Conservation (phyloP, 331 rosid genomes). For the Acacia pycnantha region DNA sequence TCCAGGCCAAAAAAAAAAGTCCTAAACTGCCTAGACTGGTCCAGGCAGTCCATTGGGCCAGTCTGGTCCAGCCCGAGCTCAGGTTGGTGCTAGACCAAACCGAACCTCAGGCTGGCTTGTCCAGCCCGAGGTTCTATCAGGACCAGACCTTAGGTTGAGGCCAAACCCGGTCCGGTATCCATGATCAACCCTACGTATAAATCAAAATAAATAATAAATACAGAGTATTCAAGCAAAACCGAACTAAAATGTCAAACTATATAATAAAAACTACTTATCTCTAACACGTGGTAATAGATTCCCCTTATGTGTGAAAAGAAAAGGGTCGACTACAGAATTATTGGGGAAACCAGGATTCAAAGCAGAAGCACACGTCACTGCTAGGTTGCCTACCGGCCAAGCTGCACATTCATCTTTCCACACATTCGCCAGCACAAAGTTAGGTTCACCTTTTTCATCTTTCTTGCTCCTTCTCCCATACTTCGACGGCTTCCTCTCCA, state of each 20-base stretch:
- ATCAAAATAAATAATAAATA: background rate
- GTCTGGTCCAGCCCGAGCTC: no score
- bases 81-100: accelerated
- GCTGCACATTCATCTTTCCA: no score
- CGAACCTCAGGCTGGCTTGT: no score
- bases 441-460: constrained; percentile 61
- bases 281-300: background rate
- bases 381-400: constrained; percentile 36
- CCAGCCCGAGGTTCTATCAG: no score
- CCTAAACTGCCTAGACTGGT: no score
- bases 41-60: no score
- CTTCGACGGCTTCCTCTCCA: no score
- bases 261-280: background rate
- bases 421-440: background rate
- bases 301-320: constrained; percentile 59
- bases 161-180: no score
- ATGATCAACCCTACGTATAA: background rate
- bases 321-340: constrained; percentile 95
- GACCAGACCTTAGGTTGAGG: no score
- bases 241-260: background rate
- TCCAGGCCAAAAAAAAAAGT: no score
- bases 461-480: constrained; percentile 27
- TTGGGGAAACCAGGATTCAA: constrained; percentile 88
- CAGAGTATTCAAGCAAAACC: background rate
- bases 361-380: constrained; percentile 80